phyloP scores from a whole-genome alignment of 345 rosid species.

The Turnera subulata region DNA sequence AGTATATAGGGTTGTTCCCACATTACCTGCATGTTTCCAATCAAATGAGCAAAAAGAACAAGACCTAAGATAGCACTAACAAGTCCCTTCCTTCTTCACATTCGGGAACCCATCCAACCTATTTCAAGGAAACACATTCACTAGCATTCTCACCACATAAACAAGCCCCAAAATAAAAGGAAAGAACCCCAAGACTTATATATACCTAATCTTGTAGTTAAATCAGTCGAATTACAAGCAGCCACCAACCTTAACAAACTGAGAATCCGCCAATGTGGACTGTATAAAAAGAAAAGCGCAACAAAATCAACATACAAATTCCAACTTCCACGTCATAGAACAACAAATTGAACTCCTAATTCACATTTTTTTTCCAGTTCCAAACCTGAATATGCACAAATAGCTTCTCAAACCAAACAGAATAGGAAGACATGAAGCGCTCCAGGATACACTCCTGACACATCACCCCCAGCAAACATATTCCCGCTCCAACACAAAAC shows the following conservation, averaged over 20 bases:
- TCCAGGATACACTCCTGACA: constrained; percentile 64
- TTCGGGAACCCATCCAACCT: constrained; percentile 72
- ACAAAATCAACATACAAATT: neutral
- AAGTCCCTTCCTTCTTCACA: constrained; percentile 62
- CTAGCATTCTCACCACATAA: neutral
- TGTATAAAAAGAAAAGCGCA: neutral
- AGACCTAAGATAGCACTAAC: constrained; percentile 41
- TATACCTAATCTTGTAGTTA: constrained; percentile 54
- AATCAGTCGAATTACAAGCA: constrained; percentile 62
- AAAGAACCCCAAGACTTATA: too few species aligned
- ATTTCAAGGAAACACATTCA: constrained; percentile 19
- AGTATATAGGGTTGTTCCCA: neutral
- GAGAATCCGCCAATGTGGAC: constrained; percentile 57
- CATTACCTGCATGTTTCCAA: constrained; percentile 55
- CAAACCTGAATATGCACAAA: constrained; percentile 56
- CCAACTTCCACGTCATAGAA: neutral
- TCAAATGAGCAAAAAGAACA: constrained; percentile 49
- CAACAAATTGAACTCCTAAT: neutral
- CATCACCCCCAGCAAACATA: constrained; percentile 69
- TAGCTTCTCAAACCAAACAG: constrained; percentile 62
- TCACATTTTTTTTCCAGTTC: too few species aligned
- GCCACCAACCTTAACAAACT: constrained; percentile 78
- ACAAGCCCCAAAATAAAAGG: too few species aligned
- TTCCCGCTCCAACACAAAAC: constrained; percentile 61
- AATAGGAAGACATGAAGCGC: constrained; percentile 59